These are phyloP conservation scores for Escovopsis sp. DNA, from an alignment of 2,329 filamentous ascomycete species.

Conservation along the genomic window DNA sequence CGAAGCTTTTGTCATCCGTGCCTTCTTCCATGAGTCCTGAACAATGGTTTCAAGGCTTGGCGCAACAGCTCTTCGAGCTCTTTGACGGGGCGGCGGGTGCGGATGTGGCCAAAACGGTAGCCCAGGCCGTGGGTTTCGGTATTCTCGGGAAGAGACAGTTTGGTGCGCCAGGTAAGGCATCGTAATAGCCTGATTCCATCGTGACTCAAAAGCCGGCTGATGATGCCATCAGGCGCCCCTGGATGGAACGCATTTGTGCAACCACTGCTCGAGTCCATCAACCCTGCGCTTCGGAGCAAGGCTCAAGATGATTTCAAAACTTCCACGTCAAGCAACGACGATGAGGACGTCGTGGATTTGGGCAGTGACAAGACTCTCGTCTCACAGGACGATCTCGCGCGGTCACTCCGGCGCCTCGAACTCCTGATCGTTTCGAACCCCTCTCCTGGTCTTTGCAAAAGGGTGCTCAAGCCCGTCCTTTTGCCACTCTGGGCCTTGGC, in stretches of 20 bases:
- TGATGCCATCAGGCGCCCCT: constrained; percentile 26
- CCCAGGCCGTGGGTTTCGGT: constrained; percentile 35
- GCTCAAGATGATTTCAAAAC: neutral
- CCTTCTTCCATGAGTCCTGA: constrained; percentile 39
- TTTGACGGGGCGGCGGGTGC: constrained; percentile 38
- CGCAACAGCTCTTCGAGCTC: constrained; percentile 45
- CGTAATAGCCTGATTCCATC: neutral
- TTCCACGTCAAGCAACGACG: constrained; percentile 4
- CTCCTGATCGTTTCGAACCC: constrained; percentile 48
- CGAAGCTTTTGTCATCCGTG: constrained; percentile 45
- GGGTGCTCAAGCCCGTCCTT: constrained; percentile 44
- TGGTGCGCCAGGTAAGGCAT: constrained; percentile 41
- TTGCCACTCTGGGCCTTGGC: constrained; percentile 49
- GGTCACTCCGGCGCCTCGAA: constrained; percentile 39
- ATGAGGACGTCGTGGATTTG: constrained; percentile 31
- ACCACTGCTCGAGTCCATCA: constrained; percentile 39
- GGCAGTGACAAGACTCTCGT: constrained; percentile 30
- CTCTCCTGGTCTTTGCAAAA: constrained; percentile 48
- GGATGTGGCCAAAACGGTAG: constrained; percentile 21
- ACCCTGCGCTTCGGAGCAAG: constrained; percentile 21
- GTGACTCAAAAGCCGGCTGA: no score
- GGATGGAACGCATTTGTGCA: constrained; percentile 50
- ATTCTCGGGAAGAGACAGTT: constrained; percentile 48
- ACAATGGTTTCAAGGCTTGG: constrained; percentile 45
- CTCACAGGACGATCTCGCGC: constrained; percentile 29